Base-by-base conservation (phyloP, 148 eudicot species). In the Euryodendron excelsum region DNA sequence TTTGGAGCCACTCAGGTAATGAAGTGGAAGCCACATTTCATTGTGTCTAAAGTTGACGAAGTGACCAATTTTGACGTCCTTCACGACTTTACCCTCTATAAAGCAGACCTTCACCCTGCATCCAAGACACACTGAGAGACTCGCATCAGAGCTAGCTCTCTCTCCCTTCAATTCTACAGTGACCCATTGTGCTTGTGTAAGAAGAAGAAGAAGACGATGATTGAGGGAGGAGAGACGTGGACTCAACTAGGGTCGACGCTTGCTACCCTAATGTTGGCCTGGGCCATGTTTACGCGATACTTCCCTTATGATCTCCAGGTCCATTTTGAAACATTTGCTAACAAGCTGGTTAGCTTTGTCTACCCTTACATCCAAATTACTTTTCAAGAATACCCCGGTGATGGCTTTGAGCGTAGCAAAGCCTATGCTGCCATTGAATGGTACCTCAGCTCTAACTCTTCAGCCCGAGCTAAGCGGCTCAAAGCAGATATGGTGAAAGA, bases 281-380 rank as follows among this genome's bases (percentile, higher is more conserved):
- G 87, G 83, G 88, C 91, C 2, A 77, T 86, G 41, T 84, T 82
- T 50, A 80, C 79, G 21, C 86, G 82, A 56, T 89, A 77, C 52
- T 69, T 86, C 28, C 89, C 91, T 0, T 31, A 12, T 6, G 76
- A 85, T 15, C n/a, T 82, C 27, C 77, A 80, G 3, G 20, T 0
- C 31, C 53, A 69, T 17, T 0, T 83, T 33, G 63, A 83, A 2
- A 86, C 53, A 56, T 76, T 79, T 47, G 31, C 76, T 2, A 80
- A 79, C 37, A 79, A 71, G 66, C 15, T 86, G 17, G 4, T 81
- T 28, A 41, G 47, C 21, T 52, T 69, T 0, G 18, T 83, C 0
- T 83, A 82, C 39, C 92, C 92, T 0, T 84, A 89, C 71, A 74
- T 82, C 21, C 80, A 80, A 30, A 89, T 89, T 64, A 87, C 76